Evolutionary conservation across 2,329 filamentous ascomycete genomes (phyloP).

Genomic region (Neurospora crassa): DNA sequence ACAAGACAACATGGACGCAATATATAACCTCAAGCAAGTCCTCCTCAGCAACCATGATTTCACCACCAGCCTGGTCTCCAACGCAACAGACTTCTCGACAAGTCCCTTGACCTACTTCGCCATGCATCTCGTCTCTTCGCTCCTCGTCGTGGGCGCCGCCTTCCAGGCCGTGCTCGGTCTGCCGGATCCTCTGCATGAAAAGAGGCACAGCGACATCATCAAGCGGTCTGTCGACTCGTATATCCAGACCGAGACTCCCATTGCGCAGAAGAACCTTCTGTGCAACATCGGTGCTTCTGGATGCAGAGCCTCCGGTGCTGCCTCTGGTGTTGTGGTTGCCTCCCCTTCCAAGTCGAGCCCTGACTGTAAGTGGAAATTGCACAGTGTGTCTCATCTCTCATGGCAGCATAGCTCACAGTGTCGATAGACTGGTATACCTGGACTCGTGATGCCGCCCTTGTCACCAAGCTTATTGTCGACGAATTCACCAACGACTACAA

Average conservation of each 20-base stretch:
- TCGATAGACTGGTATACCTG: constrained; percentile 64
- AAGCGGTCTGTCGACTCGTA: constrained; percentile 44
- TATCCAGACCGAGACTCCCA: constrained; percentile 39
- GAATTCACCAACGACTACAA: constrained; percentile 52
- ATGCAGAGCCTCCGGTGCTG: constrained; percentile 36
- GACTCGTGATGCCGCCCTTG: constrained; percentile 65
- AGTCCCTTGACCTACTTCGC: constrained; percentile 8
- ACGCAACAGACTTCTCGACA: constrained; percentile 3
- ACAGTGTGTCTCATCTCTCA: neutral
- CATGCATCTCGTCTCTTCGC: constrained; percentile 36
- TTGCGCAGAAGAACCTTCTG: constrained; percentile 41
- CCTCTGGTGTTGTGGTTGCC: constrained; percentile 45
- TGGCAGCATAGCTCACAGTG: constrained; percentile 2
- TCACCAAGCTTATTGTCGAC: constrained; percentile 60
- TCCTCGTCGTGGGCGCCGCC: constrained; percentile 42
- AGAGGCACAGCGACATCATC: constrained; percentile 26
- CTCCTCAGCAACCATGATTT: constrained; percentile 6
- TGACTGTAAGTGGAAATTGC: constrained; percentile 36
- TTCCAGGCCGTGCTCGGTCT: constrained; percentile 41
- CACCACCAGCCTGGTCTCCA: neutral
- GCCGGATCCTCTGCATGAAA: constrained; percentile 25
- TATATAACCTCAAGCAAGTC: constrained; percentile 12
- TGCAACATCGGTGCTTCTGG: constrained; percentile 51
- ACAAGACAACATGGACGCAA: neutral
- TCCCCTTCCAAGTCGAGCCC: constrained; percentile 44